These are phyloP conservation scores for Trametes punicea DNA, from an alignment of 768 basidiomycete species.

Conservation along the genomic window DNA sequence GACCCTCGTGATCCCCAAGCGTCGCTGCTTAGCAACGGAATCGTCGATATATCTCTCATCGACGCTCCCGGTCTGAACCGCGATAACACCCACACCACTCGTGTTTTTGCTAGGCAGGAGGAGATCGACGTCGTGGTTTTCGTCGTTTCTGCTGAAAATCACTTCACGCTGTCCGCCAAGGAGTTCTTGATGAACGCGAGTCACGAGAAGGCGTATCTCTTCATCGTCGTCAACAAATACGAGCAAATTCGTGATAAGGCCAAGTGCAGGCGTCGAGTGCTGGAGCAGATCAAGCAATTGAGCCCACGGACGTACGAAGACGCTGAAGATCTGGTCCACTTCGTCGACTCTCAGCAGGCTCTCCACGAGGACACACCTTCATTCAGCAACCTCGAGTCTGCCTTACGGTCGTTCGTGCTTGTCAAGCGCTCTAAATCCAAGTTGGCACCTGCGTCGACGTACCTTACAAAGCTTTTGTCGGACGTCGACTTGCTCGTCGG, in stretches of 20 bases:
- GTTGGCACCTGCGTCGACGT: conserved; percentile 89
- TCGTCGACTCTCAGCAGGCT: conserved; percentile 87
- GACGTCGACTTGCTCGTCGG: conserved; percentile 87
- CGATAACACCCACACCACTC: conserved; percentile 92
- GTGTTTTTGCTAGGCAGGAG: conserved; percentile 91
- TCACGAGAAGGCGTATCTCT: conserved; percentile 96
- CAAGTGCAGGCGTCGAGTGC: conserved; percentile 80
- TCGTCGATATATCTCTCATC: conserved; percentile 97
- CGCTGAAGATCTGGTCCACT: conserved; percentile 92
- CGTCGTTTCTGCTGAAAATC: conserved; percentile 96
- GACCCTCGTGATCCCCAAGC: conserved; percentile 75
- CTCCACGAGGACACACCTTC: conserved; percentile 62
- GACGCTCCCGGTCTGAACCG: conserved; percentile 98
- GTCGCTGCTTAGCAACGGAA: conserved; percentile 90
- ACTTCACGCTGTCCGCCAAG: conserved; percentile 93
- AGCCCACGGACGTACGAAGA: conserved; percentile 92
- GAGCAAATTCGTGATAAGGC: conserved; percentile 95
- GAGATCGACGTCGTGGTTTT: conserved; percentile 99
- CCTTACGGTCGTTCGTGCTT: conserved; percentile 91
- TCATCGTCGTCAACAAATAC: conserved; percentile 98
- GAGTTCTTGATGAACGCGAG: conserved; percentile 92
- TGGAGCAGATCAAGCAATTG: conserved; percentile 91
- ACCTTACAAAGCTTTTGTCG: conserved; percentile 82
- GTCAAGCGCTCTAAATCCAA: conserved; percentile 96
- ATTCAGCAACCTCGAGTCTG: conserved; percentile 86